Evolutionary conservation across 176 grass and related monocot species (phyloP).

Genomic region (Thinopyrum elongatum): DNA sequence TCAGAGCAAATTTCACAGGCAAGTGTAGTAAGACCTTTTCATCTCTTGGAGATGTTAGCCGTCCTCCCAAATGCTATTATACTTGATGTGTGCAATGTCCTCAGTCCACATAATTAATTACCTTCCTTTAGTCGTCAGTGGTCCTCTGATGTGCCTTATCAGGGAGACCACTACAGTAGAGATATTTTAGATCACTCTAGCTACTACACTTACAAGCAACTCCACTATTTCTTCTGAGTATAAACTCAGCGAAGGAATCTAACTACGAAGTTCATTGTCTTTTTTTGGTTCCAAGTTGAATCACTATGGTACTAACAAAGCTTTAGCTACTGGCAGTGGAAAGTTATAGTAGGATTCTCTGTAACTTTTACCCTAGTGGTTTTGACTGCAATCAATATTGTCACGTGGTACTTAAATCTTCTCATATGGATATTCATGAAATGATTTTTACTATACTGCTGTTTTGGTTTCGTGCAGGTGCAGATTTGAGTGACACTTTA

Average conservation of each 20-base stretch:
- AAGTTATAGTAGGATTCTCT: background rate
- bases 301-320: background rate
- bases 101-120: slow-evolving; percentile 31
- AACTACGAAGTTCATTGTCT: background rate
- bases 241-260: slow-evolving; percentile 8
- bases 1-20: slow-evolving; percentile 90
- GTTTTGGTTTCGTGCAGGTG: slow-evolving; percentile 57
- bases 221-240: background rate
- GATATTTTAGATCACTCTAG: slow-evolving; percentile 4
- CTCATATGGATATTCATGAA: background rate
- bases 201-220: background rate
- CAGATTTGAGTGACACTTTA: slow-evolving; percentile 89
- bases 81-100: background rate
- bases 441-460: slow-evolving; percentile 19
- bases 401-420: background rate
- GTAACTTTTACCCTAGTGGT: background rate
- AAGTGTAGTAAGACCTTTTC: slow-evolving; percentile 18
- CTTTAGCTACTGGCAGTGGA: background rate
- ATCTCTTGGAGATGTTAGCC: background rate
- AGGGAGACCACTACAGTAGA: background rate
- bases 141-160: background rate
- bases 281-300: slow-evolving; percentile 8
- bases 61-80: background rate
- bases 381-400: slow-evolving; percentile 1
- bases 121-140: background rate